Evolutionary conservation across 305 asterid genomes (phyloP), one percentile per base, ranked within the genome.

Genomic region (Fraxinus ornus): DNA sequence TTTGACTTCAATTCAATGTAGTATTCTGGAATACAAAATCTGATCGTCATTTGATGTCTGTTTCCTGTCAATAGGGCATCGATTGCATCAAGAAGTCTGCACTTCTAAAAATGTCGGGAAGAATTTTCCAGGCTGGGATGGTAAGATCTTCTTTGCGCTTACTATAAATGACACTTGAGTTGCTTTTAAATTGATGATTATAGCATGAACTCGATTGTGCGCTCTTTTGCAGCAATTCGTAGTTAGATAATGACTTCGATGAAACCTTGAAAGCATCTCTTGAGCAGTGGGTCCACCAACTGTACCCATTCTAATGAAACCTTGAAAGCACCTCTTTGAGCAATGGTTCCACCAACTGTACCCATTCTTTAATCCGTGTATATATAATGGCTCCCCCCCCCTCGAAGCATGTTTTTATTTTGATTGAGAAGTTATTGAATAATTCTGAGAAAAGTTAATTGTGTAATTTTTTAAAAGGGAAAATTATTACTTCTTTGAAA

Each of bases 31-130:
- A 70, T 79, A 35, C 44, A 83, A 49, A 77, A 85, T 39, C 55
- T 55, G 68, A 75, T 21, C 19, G 71, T 47, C 76, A 22, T 19
- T 82, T 64, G 78, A 26, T 80, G 28, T 80, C 76, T 82, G 19
- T 79, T 79, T 68, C 24, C 19, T 30, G 76, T 70, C 39, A 86
- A 72, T 80, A 92, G 98, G 98, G 92, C 93, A 68, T 90, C 92
- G 76, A 86, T 86, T 75, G 90, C 89, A 37, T 87, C 90, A 19
- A 87, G 90, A 88, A 90, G 87, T 83, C 88, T 89, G 57, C 90
- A 78, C 62, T 90, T 83, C 84, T 86, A 79, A 86, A 72, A 35
- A 37, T 52, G 79, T 17, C 26, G n/a, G 82, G 81, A 75, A 76
- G 22, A 44, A 44, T 13, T 62, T 55, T 72, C 24, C 7, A 72